These are phyloP conservation scores for Magnusiomyces fungicola DNA, from an alignment of 1,139 yeast genomes.

Conservation along the genomic window DNA sequence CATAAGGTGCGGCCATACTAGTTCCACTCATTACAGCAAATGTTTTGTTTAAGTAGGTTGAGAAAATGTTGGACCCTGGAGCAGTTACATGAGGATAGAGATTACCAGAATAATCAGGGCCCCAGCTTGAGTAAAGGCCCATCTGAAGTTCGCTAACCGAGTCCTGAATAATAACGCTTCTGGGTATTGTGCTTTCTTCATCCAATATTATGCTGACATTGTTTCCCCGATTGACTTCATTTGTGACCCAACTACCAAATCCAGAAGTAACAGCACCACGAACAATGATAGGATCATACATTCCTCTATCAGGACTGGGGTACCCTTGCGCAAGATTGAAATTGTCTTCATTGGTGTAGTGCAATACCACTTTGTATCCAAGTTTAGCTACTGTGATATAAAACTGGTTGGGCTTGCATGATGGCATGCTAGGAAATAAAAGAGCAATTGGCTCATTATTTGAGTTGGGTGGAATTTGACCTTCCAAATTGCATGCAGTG, in stretches of 20 bases:
- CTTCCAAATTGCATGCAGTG: not conserved
- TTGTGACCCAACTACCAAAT: constrained; percentile 10
- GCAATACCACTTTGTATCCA: not conserved
- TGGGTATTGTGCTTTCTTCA: not conserved
- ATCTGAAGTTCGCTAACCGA: not conserved
- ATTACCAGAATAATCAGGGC: constrained; percentile 21
- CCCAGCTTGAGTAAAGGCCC: constrained; percentile 18
- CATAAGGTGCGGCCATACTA: constrained; percentile 21
- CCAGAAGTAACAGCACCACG: constrained; percentile 4
- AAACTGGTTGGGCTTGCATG: constrained; percentile 1
- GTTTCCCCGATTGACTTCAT: constrained; percentile 3
- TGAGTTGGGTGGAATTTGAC: not conserved
- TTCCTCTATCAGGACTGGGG: not conserved
- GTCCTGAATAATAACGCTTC: not conserved
- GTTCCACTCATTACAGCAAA: constrained; percentile 19
- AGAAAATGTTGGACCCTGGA: constrained; percentile 21
- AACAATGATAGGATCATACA: constrained; percentile 1
- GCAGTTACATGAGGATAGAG: constrained; percentile 20
- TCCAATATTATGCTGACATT: constrained; percentile 6
- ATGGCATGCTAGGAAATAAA: not conserved
- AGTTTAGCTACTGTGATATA: not conserved
- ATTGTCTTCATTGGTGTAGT: not conserved
- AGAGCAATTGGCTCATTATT: not conserved
- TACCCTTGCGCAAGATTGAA: not conserved
- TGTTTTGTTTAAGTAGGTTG: constrained; percentile 14